These are phyloP conservation scores for Pseudopithomyces maydicus DNA, from an alignment of 2,329 filamentous ascomycete genomes.

Conservation along the genomic window DNA sequence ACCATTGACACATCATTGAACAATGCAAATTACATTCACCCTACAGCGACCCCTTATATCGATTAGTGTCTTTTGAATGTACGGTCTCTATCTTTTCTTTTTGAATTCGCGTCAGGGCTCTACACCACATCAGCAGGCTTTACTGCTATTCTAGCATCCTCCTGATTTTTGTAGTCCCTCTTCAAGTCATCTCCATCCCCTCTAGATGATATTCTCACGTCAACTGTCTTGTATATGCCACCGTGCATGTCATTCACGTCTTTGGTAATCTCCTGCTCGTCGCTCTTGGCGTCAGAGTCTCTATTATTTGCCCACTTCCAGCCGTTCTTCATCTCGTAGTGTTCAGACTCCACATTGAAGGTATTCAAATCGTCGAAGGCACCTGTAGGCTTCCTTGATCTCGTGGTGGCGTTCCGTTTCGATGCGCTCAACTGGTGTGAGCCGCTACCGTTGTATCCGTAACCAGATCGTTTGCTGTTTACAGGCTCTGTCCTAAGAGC, in stretches of 20 bases:
- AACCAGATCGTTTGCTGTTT: conserved; percentile 12
- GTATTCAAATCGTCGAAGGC: conserved; percentile 22
- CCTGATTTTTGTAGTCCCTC: not conserved
- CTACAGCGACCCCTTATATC: too few relatives aligned
- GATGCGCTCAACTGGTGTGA: not conserved
- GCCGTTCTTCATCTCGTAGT: conserved; percentile 22
- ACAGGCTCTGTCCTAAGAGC: conserved; percentile 16
- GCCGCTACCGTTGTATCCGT: conserved; percentile 12
- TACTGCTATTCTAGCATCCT: not conserved
- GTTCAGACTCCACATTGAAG: not conserved
- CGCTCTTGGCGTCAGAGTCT: conserved; percentile 21
- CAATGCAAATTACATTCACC: too few relatives aligned
- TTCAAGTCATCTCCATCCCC: not conserved
- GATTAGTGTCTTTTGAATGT: too few relatives aligned
- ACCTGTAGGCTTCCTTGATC: not conserved
- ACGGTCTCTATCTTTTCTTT: too few relatives aligned
- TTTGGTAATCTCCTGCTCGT: conserved; percentile 21
- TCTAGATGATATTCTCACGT: conserved; percentile 13
- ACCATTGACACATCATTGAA: too few relatives aligned
- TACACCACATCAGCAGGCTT: not conserved
- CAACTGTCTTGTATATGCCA: conserved; percentile 28
- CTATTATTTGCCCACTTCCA: conserved; percentile 17
- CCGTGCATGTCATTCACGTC: not conserved
- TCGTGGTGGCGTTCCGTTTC: not conserved
- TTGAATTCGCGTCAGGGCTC: too few relatives aligned